Percentiles rank a stretch among this genome's conserved stretches.
Conservation (phyloP, 176 grass and related monocot genomes). For the Otatea glauca region DNA sequence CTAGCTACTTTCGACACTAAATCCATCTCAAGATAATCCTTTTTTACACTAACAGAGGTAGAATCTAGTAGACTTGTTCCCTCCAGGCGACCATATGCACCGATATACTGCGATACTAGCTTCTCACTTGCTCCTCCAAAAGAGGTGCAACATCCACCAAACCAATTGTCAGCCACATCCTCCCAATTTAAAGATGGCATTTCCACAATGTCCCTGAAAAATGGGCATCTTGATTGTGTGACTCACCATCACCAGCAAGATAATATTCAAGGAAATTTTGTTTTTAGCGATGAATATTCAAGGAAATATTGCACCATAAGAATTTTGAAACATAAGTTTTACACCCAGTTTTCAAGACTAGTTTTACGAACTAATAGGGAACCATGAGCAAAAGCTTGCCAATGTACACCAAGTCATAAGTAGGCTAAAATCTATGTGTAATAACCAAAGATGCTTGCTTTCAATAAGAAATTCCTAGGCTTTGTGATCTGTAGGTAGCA, state of each 20-base stretch:
- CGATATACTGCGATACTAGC: constrained; percentile 68
- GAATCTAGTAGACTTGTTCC: constrained; percentile 67
- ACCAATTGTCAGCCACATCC: constrained; percentile 97
- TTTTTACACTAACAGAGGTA: constrained; percentile 65
- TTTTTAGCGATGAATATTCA: not conserved
- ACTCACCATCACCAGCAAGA: not conserved
- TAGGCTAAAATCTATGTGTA: constrained; percentile 1
- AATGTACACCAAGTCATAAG: constrained; percentile 1
- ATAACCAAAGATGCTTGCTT: not conserved
- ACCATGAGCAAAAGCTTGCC: not conserved
- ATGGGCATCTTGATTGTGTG: not conserved
- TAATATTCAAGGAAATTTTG: not conserved
- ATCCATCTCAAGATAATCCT: constrained; percentile 62
- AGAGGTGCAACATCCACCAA: constrained; percentile 90
- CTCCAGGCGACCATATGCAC: constrained; percentile 49
- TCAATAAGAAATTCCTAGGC: not conserved
- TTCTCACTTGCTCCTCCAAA: constrained; percentile 81
- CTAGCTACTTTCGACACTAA: constrained; percentile 26
- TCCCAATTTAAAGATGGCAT: constrained; percentile 87
- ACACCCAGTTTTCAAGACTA: constrained; percentile 19
- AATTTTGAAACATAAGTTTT: constrained; percentile 3
- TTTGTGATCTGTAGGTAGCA: constrained; percentile 1
- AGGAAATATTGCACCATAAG: not conserved
- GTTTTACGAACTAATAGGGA: not conserved
- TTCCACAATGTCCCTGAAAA: constrained; percentile 74